These are phyloP conservation scores for Sporothrix schenckii DNA, from an alignment of 2,329 filamentous ascomycete genomes.

Conservation along the genomic window DNA sequence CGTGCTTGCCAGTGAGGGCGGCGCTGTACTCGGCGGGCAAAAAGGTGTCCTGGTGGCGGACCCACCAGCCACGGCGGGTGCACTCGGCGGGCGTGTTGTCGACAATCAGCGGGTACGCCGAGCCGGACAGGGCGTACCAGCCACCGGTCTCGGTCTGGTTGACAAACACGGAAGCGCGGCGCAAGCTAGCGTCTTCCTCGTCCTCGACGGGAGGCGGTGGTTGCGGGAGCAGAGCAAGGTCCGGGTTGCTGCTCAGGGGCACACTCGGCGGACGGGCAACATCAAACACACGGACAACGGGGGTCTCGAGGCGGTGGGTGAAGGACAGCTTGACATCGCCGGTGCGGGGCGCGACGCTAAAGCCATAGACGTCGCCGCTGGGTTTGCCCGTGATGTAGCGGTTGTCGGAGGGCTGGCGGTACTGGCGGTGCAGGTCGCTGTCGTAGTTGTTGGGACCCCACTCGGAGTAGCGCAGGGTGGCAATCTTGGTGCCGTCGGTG, in stretches of 20 bases:
- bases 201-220: slow-evolving; percentile 66
- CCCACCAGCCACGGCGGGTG: slow-evolving; percentile 37
- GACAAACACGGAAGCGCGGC: slow-evolving; percentile 73
- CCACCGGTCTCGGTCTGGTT: slow-evolving; percentile 84
- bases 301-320: slow-evolving; percentile 69
- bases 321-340: slow-evolving; percentile 60
- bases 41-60: slow-evolving; percentile 35
- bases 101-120: slow-evolving; percentile 78
- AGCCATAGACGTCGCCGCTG: slow-evolving; percentile 80
- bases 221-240: slow-evolving; percentile 84
- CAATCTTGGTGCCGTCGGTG: slow-evolving; percentile 72
- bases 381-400: slow-evolving; percentile 87
- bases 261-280: slow-evolving; percentile 73
- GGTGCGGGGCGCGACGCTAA: slow-evolving; percentile 61
- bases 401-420: slow-evolving; percentile 77
- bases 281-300: slow-evolving; percentile 87
- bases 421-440: slow-evolving; percentile 81
- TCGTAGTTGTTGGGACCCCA: slow-evolving; percentile 94
- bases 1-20: slow-evolving; percentile 72
- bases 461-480: slow-evolving; percentile 88
- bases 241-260: slow-evolving; percentile 65
- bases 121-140: slow-evolving; percentile 93
- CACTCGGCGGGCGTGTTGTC: slow-evolving; percentile 36
- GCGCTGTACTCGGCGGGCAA: slow-evolving; percentile 56
- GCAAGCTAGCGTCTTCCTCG: slow-evolving; percentile 54